Evolutionary conservation across 2,329 filamentous ascomycete genomes (phyloP), one percentile per base, ranked within the genome.

Genomic region (Neofusicoccum kwambonambiense): DNA sequence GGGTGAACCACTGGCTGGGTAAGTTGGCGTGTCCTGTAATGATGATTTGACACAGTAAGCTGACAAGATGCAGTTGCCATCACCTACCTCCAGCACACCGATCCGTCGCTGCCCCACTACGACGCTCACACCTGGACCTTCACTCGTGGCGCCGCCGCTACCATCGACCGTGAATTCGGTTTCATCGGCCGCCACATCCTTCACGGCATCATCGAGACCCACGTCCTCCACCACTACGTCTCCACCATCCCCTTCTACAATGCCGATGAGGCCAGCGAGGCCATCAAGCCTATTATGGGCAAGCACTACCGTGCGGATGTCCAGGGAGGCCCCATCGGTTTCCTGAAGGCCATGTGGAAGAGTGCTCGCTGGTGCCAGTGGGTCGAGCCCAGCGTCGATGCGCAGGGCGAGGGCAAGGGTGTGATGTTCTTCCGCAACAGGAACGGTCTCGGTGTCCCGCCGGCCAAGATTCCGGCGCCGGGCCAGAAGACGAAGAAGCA

Each of bases 1-100:
- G 94, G 94, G 93, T 97, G 64, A 96, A 98, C 87, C 93, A 97
- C 87, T 98, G 94, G 94, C 90, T 98, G 64, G 91, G 92, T 95
- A 88, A 85, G 91, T 64, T 13, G 22, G 49, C 7, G 4, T 19
- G 60, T 15, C 22, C 15, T 34, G 7, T 17, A 8, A n/a, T 47
- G 41, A 60, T 60, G 51, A 54, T 19, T 27, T 64, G 61, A 56
- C 27, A 39, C 56, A 41, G 45, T 63, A 66, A 70, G 64, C 73
- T 74, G 73, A 73, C 77, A 63, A 41, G 34, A 34, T 54, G 9
- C 71, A 94, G 93, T 98, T 70, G 93, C 93, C 77, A 98, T 98
- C 79, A 98, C 94, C 71, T 98, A 89, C 86, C 88, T 98, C 68
- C 94, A 98, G 82, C 94, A 98, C 87, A 97, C 94, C 75, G 93